phyloP scores from a whole-genome alignment of 2,329 filamentous ascomycete species.

The Diaporthe citrichinensis region DNA sequence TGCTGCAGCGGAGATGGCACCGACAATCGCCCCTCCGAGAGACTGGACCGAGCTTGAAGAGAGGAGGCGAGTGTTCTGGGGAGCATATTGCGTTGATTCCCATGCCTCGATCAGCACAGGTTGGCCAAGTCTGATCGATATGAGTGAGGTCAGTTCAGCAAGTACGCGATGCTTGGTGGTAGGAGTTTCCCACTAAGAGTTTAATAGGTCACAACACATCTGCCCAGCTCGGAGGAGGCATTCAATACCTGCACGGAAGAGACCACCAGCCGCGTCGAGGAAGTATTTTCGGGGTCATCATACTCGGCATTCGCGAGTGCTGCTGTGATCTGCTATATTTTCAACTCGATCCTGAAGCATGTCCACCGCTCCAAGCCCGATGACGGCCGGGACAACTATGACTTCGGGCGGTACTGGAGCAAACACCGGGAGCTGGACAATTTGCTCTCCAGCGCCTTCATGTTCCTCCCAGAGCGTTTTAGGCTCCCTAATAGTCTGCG shows the following conservation, averaged over 20 bases:
- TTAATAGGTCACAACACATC: conserved; percentile 77
- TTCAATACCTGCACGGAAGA: conserved; percentile 78
- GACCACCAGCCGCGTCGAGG: conserved; percentile 72
- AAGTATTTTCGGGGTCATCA: conserved; percentile 72
- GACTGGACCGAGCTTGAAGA: conserved; percentile 86
- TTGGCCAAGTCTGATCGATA: conserved; percentile 87
- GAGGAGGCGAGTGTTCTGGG: conserved; percentile 88
- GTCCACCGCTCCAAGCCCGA: conserved; percentile 79
- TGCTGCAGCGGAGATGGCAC: conserved; percentile 72
- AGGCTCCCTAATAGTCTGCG: conserved; percentile 78
- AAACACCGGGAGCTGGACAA: conserved; percentile 88
- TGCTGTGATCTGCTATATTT: conserved; percentile 81
- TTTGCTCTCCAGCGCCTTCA: conserved; percentile 80
- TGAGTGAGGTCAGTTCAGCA: conserved; percentile 69
- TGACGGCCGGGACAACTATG: conserved; percentile 81
- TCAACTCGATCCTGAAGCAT: conserved; percentile 86
- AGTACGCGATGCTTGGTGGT: no score
- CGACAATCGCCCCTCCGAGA: conserved; percentile 78
- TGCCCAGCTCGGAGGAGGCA: conserved; percentile 85
- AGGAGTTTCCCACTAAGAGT: conserved; percentile 36
- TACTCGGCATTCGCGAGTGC: conserved; percentile 82
- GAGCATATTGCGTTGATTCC: conserved; percentile 83
- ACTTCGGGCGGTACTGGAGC: conserved; percentile 85
- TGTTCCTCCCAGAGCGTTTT: conserved; percentile 82
- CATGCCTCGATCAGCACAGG: conserved; percentile 92